These are phyloP conservation scores for Ogataea trehalophila DNA, from an alignment of 805 yeast species.

Conservation along the genomic window DNA sequence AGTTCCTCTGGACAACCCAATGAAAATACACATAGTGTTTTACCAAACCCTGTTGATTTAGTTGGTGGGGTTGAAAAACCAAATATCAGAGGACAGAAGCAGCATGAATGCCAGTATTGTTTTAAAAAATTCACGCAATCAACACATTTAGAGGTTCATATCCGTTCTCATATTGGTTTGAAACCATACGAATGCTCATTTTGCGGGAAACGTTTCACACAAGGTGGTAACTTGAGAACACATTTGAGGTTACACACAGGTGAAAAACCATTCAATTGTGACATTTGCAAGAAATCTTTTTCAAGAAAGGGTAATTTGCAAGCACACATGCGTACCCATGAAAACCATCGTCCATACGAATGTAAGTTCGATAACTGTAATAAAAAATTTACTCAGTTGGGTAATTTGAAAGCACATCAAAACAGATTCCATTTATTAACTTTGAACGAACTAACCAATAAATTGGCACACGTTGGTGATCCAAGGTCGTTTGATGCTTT, in stretches of 20 bases:
- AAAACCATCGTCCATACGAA: conserved; percentile 67
- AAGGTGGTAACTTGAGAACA: conserved; percentile 84
- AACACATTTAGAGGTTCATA: conserved; percentile 89
- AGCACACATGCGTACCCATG: conserved; percentile 82
- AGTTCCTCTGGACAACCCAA: conserved; percentile 2
- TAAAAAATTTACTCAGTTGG: conserved; percentile 85
- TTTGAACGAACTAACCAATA: conserved; percentile 59
- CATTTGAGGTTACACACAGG: conserved; percentile 87
- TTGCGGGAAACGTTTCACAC: conserved; percentile 81
- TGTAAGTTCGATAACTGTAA: conserved; percentile 80
- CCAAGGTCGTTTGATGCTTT: conserved; percentile 37
- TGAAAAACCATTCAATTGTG: conserved; percentile 84
- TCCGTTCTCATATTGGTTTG: conserved; percentile 80
- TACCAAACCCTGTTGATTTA: conserved; percentile 57
- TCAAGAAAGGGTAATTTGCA: conserved; percentile 90
- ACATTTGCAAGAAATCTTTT: conserved; percentile 67
- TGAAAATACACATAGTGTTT: conserved; percentile 31
- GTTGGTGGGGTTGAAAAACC: conserved; percentile 82
- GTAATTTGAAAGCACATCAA: conserved; percentile 91
- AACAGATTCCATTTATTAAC: conserved; percentile 80
- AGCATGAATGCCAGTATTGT: conserved; percentile 73
- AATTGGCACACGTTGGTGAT: conserved; percentile 58
- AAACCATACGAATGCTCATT: conserved; percentile 77
- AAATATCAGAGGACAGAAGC: conserved; percentile 39
- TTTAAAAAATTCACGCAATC: conserved; percentile 77